These are phyloP conservation scores for Rusavskia elegans DNA, from an alignment of 495 filamentous ascomycete species.

Conservation along the genomic window DNA sequence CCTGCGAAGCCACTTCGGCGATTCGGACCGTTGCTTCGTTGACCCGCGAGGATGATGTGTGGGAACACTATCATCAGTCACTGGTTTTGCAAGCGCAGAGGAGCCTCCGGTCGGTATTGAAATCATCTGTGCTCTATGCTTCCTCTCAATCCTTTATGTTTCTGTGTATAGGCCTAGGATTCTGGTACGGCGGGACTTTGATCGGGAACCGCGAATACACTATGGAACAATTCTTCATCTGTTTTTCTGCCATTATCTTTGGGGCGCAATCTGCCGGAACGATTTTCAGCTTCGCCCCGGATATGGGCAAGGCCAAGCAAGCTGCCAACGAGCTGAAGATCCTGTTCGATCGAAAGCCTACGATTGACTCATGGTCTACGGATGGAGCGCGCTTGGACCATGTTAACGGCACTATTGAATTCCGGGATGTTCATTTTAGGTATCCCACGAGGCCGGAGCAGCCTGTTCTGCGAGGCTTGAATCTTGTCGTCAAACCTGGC, in stretches of 20 bases:
- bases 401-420: slow-evolving; percentile 57
- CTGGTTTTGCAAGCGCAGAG: slow-evolving; percentile 44
- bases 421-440: slow-evolving; percentile 64
- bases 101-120: slow-evolving; percentile 48
- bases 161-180: slow-evolving; percentile 72
- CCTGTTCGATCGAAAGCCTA: slow-evolving; percentile 63
- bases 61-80: slow-evolving; percentile 50
- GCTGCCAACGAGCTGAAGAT: slow-evolving; percentile 60
- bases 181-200: slow-evolving; percentile 81
- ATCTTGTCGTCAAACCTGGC: slow-evolving; percentile 55
- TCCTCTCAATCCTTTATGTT: slow-evolving; percentile 66
- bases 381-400: slow-evolving; percentile 44
- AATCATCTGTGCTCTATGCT: slow-evolving; percentile 60
- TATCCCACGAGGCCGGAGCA: slow-evolving; percentile 70
- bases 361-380: slow-evolving; percentile 68
- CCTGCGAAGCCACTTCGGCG: slow-evolving; percentile 78
- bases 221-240: slow-evolving; percentile 73
- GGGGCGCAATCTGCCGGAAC: slow-evolving; percentile 75
- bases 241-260: slow-evolving; percentile 65
- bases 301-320: slow-evolving; percentile 79
- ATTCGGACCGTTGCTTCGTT: slow-evolving; percentile 89
- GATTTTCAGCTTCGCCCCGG: slow-evolving; percentile 71
- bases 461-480: slow-evolving; percentile 59
- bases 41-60: slow-evolving; percentile 69
- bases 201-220: slow-evolving; percentile 53